phyloP scores from a whole-genome alignment of 1,284 basidiomycete species.

The Irpex lacteus region DNA sequence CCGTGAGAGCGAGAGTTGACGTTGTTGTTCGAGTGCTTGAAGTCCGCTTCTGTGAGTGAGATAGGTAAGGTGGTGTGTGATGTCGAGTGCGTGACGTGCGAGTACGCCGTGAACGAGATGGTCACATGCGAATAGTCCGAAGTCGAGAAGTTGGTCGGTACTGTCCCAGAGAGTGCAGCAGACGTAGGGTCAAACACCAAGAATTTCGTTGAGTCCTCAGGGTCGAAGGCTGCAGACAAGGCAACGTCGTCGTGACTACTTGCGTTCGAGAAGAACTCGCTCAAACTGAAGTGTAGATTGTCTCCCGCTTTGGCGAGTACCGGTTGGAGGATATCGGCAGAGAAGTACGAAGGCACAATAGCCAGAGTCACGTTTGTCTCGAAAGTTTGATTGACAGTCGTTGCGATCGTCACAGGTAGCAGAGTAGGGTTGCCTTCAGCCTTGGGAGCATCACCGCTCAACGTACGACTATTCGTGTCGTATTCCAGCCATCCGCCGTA shows the following conservation, averaged over 20 bases:
- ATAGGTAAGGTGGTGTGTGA: slow-evolving; percentile 62
- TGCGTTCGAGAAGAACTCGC: slow-evolving; percentile 50
- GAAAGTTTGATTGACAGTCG: slow-evolving; percentile 66
- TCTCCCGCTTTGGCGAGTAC: slow-evolving; percentile 46
- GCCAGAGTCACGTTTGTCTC: slow-evolving; percentile 59
- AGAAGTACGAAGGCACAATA: slow-evolving; percentile 71
- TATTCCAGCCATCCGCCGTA: slow-evolving; percentile 65
- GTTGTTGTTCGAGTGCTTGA: slow-evolving; percentile 26
- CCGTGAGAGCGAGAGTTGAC: slow-evolving; percentile 19
- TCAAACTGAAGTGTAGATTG: slow-evolving; percentile 47
- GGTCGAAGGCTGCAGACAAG: slow-evolving; percentile 51
- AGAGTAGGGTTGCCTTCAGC: slow-evolving; percentile 28
- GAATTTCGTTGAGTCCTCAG: slow-evolving; percentile 42
- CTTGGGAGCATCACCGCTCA: slow-evolving; percentile 62
- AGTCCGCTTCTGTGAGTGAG: slow-evolving; percentile 40
- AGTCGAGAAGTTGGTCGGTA: slow-evolving; percentile 40
- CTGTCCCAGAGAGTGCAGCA: slow-evolving; percentile 48
- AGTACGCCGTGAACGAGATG: slow-evolving; percentile 65
- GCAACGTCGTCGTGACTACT: slow-evolving; percentile 39
- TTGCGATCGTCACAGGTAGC: slow-evolving; percentile 62
- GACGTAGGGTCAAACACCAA: slow-evolving; percentile 46
- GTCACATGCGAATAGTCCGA: slow-evolving; percentile 34
- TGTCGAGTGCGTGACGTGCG: slow-evolving; percentile 62
- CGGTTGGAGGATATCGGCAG: slow-evolving; percentile 50
- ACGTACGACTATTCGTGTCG: slow-evolving; percentile 46